Evolutionary conservation across 768 basidiomycete genomes (phyloP).

Genomic region (Lentinus tigrinus): DNA sequence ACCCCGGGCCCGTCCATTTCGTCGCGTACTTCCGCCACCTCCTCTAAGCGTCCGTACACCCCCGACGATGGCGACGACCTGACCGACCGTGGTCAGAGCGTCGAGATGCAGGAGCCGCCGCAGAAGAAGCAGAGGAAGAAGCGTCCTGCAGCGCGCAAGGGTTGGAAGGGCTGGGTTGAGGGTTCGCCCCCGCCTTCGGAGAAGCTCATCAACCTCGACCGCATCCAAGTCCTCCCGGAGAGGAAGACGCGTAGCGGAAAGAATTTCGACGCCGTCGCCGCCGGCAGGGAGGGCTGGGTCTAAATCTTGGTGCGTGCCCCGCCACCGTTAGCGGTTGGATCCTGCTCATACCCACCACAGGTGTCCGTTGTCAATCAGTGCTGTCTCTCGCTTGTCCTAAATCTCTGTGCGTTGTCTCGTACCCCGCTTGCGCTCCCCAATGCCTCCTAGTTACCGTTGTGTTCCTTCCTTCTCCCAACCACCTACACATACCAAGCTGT

Average conservation of each 20-base stretch:
- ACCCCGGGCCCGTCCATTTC: slow-evolving; percentile 78
- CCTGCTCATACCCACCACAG: slow-evolving; percentile 31
- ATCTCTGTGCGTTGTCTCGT: neutral
- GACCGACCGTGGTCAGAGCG: slow-evolving; percentile 20
- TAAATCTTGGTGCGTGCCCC: slow-evolving; percentile 38
- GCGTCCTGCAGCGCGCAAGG: slow-evolving; percentile 65
- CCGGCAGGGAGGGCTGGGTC: slow-evolving; percentile 79
- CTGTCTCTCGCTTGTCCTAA: slow-evolving; percentile 6
- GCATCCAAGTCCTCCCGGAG: slow-evolving; percentile 67
- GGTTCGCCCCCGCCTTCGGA: slow-evolving; percentile 78
- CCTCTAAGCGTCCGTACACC: slow-evolving; percentile 77
- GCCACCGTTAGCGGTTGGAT: slow-evolving; percentile 48
- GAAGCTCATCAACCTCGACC: slow-evolving; percentile 80
- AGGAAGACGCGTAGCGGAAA: slow-evolving; percentile 81
- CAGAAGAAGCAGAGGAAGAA: slow-evolving; percentile 45
- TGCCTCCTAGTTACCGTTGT: neutral
- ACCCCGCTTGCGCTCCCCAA: neutral
- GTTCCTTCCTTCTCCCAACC: neutral
- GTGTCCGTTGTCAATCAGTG: neutral
- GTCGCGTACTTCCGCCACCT: slow-evolving; percentile 70
- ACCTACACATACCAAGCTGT: slow-evolving; percentile 9
- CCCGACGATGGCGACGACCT: slow-evolving; percentile 61
- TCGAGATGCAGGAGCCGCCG: slow-evolving; percentile 25
- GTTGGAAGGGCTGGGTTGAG: slow-evolving; percentile 92
- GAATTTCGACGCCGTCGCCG: slow-evolving; percentile 78